A percentile compares a stretch with the other conserved stretches of the same genome.
Evolutionary conservation across 2,329 filamentous ascomycete genomes (phyloP).

Genomic region (Allantophomopsis cytisporea): DNA sequence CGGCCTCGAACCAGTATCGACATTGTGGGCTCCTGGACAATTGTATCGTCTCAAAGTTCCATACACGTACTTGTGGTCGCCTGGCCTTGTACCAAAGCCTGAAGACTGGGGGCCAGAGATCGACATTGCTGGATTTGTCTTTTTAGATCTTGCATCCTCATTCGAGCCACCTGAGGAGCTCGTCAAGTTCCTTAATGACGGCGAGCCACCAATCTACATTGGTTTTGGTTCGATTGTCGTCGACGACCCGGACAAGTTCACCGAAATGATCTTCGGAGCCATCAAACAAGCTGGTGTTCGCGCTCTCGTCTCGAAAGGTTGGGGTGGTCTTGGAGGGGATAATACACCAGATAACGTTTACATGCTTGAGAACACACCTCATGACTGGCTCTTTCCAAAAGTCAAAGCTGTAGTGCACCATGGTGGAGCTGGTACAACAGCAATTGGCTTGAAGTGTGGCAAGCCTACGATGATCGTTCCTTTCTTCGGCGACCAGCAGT

Average conservation of each 20-base stretch:
- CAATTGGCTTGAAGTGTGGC: slow-evolving; percentile 57
- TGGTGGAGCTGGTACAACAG: slow-evolving; percentile 64
- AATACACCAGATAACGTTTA: slow-evolving; percentile 49
- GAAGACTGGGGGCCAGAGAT: slow-evolving; percentile 56
- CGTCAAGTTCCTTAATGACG: slow-evolving; percentile 37
- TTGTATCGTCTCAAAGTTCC: slow-evolving; percentile 63
- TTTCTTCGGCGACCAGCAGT: slow-evolving; percentile 69
- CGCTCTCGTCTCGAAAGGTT: slow-evolving; percentile 62
- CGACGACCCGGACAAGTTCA: slow-evolving; percentile 56
- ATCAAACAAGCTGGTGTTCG: slow-evolving; percentile 51
- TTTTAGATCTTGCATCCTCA: slow-evolving; percentile 52
- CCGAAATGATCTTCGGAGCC: slow-evolving; percentile 57
- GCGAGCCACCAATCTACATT: slow-evolving; percentile 54
- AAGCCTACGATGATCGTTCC: slow-evolving; percentile 65
- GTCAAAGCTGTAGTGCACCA: slow-evolving; percentile 59
- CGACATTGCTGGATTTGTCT: slow-evolving; percentile 67
- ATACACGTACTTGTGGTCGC: slow-evolving; percentile 62
- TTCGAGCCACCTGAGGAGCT: slow-evolving; percentile 45
- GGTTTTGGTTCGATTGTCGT: slow-evolving; percentile 68
- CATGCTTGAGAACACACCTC: slow-evolving; percentile 61
- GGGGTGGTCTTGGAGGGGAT: slow-evolving; percentile 55
- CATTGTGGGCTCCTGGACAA: slow-evolving; percentile 63
- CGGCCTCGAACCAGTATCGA: slow-evolving; percentile 59
- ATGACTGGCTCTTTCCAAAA: slow-evolving; percentile 64
- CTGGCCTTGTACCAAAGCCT: slow-evolving; percentile 51